Conservation (phyloP, 768 basidiomycete genomes). For the Suillus weaverae region DNA sequence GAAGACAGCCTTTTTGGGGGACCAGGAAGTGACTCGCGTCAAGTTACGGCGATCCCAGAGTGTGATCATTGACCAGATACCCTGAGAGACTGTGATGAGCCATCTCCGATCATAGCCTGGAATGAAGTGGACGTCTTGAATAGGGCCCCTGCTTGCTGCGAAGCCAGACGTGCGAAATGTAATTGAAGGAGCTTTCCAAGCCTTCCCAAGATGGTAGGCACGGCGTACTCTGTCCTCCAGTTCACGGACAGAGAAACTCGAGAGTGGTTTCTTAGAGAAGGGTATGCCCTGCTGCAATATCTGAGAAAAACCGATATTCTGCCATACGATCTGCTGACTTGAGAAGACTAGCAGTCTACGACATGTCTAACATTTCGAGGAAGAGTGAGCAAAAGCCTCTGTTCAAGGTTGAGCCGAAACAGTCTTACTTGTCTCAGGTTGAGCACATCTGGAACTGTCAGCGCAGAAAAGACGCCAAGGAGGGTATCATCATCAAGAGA, state of each 20-base stretch:
- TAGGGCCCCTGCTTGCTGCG: conserved; percentile 35
- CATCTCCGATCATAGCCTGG: conserved; percentile 44
- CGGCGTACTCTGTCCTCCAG: conserved; percentile 47
- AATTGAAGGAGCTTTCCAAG: conserved; percentile 42
- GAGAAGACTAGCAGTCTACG: conserved; percentile 47
- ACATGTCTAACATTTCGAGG: conserved; percentile 43
- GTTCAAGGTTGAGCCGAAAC: background rate
- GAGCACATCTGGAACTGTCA: conserved; percentile 44
- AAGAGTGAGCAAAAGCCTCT: background rate
- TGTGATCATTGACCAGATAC: conserved; percentile 59
- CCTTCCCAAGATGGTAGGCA: conserved; percentile 47
- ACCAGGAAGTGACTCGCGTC: conserved; percentile 47
- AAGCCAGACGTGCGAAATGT: conserved; percentile 20
- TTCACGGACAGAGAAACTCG: conserved; percentile 37
- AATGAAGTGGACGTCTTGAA: conserved; percentile 56
- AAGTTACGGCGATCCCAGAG: conserved; percentile 48
- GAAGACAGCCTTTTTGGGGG: conserved; percentile 51
- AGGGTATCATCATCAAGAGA: conserved; percentile 40
- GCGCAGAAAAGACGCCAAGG: conserved; percentile 34
- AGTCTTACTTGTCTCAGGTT: conserved; percentile 41
- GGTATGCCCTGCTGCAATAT: conserved; percentile 50
- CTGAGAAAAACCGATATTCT: conserved; percentile 43
- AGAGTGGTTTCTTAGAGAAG: conserved; percentile 42
- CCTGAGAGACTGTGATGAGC: conserved; percentile 54
- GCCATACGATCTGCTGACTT: conserved; percentile 56